Conservation (phyloP, 176 grass and related monocot species). For the Ananas comosus region DNA sequence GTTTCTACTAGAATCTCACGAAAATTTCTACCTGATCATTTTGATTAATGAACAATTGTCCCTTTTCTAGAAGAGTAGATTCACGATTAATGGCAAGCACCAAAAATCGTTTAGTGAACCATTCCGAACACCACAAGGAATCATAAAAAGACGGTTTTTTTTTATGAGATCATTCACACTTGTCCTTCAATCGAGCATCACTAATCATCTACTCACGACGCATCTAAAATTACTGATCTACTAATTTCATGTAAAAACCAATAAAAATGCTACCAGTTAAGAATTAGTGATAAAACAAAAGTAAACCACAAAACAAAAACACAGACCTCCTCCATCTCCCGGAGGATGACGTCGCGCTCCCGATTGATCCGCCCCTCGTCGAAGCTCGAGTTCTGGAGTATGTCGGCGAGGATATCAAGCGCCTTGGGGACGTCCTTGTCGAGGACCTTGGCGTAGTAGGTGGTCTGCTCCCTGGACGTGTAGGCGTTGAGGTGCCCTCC, state of each 20-base stretch:
- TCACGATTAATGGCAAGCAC: neutral
- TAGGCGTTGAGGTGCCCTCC: constrained; percentile 91
- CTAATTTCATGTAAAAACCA: no score
- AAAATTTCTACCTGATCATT: no score
- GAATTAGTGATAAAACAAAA: neutral
- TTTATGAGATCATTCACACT: no score
- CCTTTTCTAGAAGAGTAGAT: no score
- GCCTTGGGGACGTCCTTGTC: constrained; percentile 77
- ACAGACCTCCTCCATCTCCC: constrained; percentile 96
- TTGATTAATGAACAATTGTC: no score
- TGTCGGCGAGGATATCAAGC: constrained; percentile 64
- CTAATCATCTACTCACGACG: no score
- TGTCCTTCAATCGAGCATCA: no score
- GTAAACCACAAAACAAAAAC: constrained; percentile 8
- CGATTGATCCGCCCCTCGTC: constrained; percentile 46
- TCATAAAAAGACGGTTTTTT: no score
- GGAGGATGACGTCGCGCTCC: constrained; percentile 79
- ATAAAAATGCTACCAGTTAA: no score
- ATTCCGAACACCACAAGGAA: no score
- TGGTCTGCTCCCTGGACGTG: constrained; percentile 93
- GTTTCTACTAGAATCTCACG: no score
- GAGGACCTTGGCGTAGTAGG: constrained; percentile 83
- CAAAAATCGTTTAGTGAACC: neutral
- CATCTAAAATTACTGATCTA: no score
- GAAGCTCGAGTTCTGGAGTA: constrained; percentile 80